Base-by-base conservation (phyloP, 2,329 filamentous ascomycete genomes). In the Helotiales sp. region DNA sequence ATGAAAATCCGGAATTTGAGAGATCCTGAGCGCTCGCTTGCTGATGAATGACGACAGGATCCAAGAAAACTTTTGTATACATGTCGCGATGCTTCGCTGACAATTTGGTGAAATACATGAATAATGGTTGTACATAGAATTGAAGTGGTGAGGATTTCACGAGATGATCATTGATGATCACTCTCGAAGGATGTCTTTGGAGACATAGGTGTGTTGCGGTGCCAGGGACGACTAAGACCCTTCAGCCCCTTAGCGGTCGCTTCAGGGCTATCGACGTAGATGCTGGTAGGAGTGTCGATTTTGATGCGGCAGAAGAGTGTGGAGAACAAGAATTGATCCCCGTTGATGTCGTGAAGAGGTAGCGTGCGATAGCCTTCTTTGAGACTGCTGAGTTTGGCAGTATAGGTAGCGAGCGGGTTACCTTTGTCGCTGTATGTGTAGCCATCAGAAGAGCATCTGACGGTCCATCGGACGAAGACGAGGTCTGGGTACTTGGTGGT, bases 401-500 rank as follows among this genome's bases (percentile, higher is more conserved):
- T 98, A 79, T 95, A 98, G 1, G 91, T 96, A 2, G 93, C 96
- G 65, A 97, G 85, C 24, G 93, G 82, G 71, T 86, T 80, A 79
- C 86, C 78, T 74, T 84, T 80, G 70, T 89, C 89, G 66, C 87
- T 91, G 72, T 87, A 86, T 71, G 83, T 90, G 73, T 89, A 86
- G 49, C 92, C 92, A 76, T 95, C 92, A 67, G 88, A 84, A 0
- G 93, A 94, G 72, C 96, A 91, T 85, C 92, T 95, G 64, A 98
- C 93, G 26, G 91, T 94, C 87, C 93, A 97, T 54, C 93, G 91
- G 61, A 99, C 89, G 79, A 98, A 98, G 66, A 98, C 91, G 32
- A 99, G 84, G 74, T 96, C 93, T 0, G 95, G 94, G 76, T 95
- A 94, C 77, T 96, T 96, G n/a, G 96, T 98, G 57, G 93, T 93